Conservation (phyloP, 169 alveolate genomes). For the Theileria orientalis region DNA sequence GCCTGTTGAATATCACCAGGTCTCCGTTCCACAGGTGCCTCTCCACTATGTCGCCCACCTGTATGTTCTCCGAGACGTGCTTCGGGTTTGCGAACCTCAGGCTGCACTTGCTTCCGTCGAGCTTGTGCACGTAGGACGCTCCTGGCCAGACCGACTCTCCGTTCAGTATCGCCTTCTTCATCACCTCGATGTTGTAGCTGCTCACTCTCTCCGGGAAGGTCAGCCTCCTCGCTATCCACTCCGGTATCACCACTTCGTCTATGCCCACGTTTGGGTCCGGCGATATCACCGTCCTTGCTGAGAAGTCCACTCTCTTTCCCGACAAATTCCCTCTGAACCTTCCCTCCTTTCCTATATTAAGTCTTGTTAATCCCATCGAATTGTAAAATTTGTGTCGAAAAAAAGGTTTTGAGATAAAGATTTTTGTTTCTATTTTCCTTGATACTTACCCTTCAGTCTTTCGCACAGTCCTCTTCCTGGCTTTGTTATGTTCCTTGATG, state of each 20-base stretch:
- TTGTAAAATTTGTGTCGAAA: background rate
- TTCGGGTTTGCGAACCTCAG: conserved; percentile 84
- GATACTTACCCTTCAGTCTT: conserved; percentile 71
- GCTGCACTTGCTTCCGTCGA: conserved; percentile 78
- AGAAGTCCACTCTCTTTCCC: conserved; percentile 99
- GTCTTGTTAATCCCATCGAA: conserved; percentile 58
- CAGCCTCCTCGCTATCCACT: conserved; percentile 92
- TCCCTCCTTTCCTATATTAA: conserved; percentile 87
- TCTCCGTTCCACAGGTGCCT: conserved; percentile 97
- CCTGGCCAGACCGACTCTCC: conserved; percentile 97
- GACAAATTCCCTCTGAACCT: conserved; percentile 98
- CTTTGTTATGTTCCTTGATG: conserved; percentile 73
- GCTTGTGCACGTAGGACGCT: conserved; percentile 87
- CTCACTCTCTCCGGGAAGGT: conserved; percentile 97
- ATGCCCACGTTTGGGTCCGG: conserved; percentile 99
- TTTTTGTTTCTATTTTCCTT: no score
- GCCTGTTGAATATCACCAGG: conserved; percentile 96
- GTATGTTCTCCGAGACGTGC: conserved; percentile 73
- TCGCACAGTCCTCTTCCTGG: conserved; percentile 83
- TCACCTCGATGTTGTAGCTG: conserved; percentile 81
- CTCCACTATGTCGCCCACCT: conserved; percentile 95
- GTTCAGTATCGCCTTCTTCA: conserved; percentile 86
- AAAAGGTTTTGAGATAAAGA: no score
- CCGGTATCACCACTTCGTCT: conserved; percentile 97
- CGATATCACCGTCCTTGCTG: conserved; percentile 98